These are phyloP conservation scores for Colletotrichum liriopes DNA, from an alignment of 2,329 filamentous ascomycete species.

Conservation along the genomic window DNA sequence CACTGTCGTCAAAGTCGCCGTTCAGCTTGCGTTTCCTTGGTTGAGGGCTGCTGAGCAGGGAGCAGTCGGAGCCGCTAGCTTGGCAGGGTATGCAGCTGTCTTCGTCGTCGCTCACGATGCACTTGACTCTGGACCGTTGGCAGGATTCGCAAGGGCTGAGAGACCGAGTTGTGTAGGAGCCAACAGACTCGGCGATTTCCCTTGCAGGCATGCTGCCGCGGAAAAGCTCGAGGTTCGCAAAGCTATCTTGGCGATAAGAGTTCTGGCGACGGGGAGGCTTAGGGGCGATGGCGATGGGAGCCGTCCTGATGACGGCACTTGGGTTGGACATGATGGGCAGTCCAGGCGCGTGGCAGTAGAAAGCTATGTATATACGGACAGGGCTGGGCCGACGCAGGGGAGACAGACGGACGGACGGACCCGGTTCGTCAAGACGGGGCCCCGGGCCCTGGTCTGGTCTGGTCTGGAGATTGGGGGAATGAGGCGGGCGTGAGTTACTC, in stretches of 20 bases:
- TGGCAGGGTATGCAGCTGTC: constrained; percentile 83
- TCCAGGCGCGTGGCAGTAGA: constrained; percentile 43
- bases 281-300: constrained; percentile 77
- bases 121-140: constrained; percentile 80
- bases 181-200: constrained; percentile 65
- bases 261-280: constrained; percentile 65
- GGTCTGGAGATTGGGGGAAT: constrained; percentile 29
- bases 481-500: constrained; percentile 35
- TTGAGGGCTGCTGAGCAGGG: constrained; percentile 82
- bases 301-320: constrained; percentile 70
- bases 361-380: constrained; percentile 45
- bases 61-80: constrained; percentile 84
- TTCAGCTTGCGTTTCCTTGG: constrained; percentile 86
- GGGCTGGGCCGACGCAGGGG: constrained; percentile 50
- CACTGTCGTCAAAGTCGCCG: constrained; percentile 72
- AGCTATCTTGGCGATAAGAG: constrained; percentile 63
- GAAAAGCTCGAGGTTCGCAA: constrained; percentile 63
- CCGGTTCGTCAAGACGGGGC: constrained; percentile 45
- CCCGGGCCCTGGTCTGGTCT: constrained; percentile 29
- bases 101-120: constrained; percentile 81
- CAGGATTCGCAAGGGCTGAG: constrained; percentile 80
- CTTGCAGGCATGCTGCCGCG: constrained; percentile 66
- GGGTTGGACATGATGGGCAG: constrained; percentile 67
- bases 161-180: constrained; percentile 58
- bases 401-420: constrained; percentile 41